Conservation (phyloP, 148 eudicot species). For the Polygonum maritimum region DNA sequence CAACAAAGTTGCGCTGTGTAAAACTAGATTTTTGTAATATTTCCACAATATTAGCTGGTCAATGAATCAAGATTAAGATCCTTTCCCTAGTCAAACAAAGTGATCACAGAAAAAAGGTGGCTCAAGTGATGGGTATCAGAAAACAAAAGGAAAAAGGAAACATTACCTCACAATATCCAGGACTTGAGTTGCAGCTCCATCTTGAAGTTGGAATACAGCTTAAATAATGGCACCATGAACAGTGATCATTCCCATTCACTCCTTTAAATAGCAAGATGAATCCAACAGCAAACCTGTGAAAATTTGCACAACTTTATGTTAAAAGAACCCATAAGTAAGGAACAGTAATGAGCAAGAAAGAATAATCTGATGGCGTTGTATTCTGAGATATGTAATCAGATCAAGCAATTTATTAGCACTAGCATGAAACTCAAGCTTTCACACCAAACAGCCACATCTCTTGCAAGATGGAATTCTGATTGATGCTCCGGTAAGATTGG, state of each 20-base stretch:
- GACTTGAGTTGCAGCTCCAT: slow-evolving; percentile 58
- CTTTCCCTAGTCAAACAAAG: neutral
- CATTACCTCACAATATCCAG: slow-evolving; percentile 54
- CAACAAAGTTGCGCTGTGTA: neutral
- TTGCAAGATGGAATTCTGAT: no score
- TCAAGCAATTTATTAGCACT: neutral
- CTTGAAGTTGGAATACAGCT: slow-evolving; percentile 66
- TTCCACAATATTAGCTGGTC: neutral
- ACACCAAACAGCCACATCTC: neutral
- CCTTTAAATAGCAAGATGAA: slow-evolving; percentile 57
- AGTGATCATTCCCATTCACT: slow-evolving; percentile 56
- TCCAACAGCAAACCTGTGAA: slow-evolving; percentile 50
- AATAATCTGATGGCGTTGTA: neutral
- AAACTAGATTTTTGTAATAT: neutral
- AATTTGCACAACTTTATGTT: slow-evolving; percentile 6
- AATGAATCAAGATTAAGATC: neutral
- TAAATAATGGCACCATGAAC: slow-evolving; percentile 91
- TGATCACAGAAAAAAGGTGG: neutral
- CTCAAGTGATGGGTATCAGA: neutral
- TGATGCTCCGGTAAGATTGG: neutral
- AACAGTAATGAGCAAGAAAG: neutral
- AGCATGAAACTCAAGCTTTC: neutral
- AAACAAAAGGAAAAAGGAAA: slow-evolving; percentile 4
- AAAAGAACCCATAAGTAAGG: neutral
- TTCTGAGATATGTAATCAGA: neutral